Evolutionary conservation across 2,329 filamentous ascomycete genomes (phyloP), one percentile per base, ranked within the genome.

Genomic region (Claviceps quebecensis): DNA sequence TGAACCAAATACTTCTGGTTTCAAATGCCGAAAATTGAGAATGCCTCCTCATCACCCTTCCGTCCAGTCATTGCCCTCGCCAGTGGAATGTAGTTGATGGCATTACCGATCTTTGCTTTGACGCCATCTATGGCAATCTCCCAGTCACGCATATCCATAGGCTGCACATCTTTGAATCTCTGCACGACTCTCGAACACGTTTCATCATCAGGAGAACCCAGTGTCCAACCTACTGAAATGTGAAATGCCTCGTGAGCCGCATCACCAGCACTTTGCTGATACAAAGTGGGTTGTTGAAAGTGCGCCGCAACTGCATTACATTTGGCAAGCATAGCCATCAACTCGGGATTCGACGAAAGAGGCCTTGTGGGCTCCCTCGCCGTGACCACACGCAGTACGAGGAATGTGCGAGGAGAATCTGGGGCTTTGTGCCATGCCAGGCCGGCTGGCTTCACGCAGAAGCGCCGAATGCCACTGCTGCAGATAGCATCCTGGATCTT

Each of bases 181-280:
- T 55, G 48, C 7, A 64, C 54, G 1, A 60, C 62, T 29, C 56
- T 56, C 5, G 61, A 51, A 2, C 61, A 56, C 60, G 60, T 48
- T 37, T 75, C 71, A 3, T 68, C 53, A 5, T 65, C 70, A 0
- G 80, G 81, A 43, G 70, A 63, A 9, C 72, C 66, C 55, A 91
- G 73, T 1, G 78, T 84, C 93, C 91, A 97, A 0, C 84, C 93
- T 52, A 98, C 80, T 45, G 89, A 95, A 54, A 97, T 71, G 66
- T 98, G 93, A 61, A 96, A 96, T 22, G 77, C 79, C 57, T 47
- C 55, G 37, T 57, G 62, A 38, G 56, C 62, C 6, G 54, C 39
- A 9, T 63, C 63, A 4, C 50, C 53, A 5, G 53, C 51, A 29
- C 48, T 56, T 49, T 58, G 58, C 51, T 69, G 65, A 65, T 97